Base-by-base conservation (phyloP, 2,329 filamentous ascomycete species). In the Neodidymelliopsis sp. region DNA sequence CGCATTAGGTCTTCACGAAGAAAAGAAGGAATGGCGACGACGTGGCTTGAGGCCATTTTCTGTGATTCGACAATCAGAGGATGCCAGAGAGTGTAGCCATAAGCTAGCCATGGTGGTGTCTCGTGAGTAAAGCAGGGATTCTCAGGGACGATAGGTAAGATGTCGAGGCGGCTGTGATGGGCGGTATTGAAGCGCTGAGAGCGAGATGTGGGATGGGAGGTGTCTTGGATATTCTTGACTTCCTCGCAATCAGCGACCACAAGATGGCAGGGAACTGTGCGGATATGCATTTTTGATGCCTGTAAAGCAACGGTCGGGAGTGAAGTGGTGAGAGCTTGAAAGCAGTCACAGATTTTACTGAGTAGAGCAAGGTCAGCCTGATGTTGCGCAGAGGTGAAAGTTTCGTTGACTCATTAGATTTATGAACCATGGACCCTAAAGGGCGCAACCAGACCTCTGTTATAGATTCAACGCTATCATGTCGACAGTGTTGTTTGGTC, bases 41-140 rank as follows among this genome's bases (percentile, higher is more conserved):
- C 15, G 12, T 36, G 36, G 5, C 6, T 18, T 2, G 23, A 15
- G 67, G 2, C 1, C 1, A 77, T 47, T 1, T 56, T 48, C 22
- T 76, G 74, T 5, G 66, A 72, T 16, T 51, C 43, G 0, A 74
- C 59, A 25, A 79, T 75, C 4, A 79, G 52, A 0, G 70, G 62
- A 2, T 76, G 67, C 77, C 76, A 79, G 49, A 72, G 64, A n/a
- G 62, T 55, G 55, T 75, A 79, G n/a, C 59, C 65, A 44, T 73
- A 76, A 0, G 77, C 70, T 2, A 38, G 45, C 56, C 57, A 64
- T 7, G 56, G 53, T 2, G 56, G 61, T 4, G 22, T 7, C 11
- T 30, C 15, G 35, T 63, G 61, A 5, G n/a, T 49, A 51, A 60
- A 60, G 9, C 5, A 6, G 0, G 15, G 2, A 4, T 48, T 40